Base-by-base conservation (phyloP, 768 basidiomycete species). In the Rhodotorula kratochvilovae region DNA sequence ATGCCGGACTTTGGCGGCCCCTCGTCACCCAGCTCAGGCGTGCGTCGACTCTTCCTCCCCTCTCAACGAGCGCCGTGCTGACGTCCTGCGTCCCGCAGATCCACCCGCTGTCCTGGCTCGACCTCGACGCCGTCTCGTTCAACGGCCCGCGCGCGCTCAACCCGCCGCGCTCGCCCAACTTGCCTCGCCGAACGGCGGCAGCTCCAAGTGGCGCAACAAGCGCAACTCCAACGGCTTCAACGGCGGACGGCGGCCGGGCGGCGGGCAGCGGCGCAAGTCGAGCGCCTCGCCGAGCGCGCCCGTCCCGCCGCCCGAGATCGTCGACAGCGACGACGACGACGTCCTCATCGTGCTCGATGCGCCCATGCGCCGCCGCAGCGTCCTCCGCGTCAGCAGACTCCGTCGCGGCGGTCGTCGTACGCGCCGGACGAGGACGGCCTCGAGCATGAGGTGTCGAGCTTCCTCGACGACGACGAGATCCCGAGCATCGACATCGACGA, bases 101-200 rank as follows among this genome's bases (percentile, higher is more conserved):
- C 11, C 73, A 74, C 43, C 73, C 73, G 6, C 59, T 74, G 31
- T 42, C 61, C 23, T 74, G 70, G 69, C 66, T 74, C 63, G 73
- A 74, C 31, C 70, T 74, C 63, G 70, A 71, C n/a, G 48, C 73
- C 31, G 36, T 74, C 45, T 65, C 69, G 27, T 71, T 74, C 61
- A 43, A 19, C n/a, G 50, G 21, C 23, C 45, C 69, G 5, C 70
- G 62, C 8, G 48, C 66, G 23, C 42, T 67, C 17, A 39, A 50
- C 53, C 46, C 51, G 13, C 42, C 63, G 27, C 55, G 42, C 27
- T 42, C 63, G 6, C 35, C 56, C 35, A 23, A 12, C 46, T 27
- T 7, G 15, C 39, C 5, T 59, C 65, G 2, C 48, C 57, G 46
- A 57, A 27, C 21, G 17, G 2, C 53, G 43, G 51, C 23, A 25